phyloP scores from a whole-genome alignment of 2,329 filamentous ascomycete species.

The Exophiala bonariae region DNA sequence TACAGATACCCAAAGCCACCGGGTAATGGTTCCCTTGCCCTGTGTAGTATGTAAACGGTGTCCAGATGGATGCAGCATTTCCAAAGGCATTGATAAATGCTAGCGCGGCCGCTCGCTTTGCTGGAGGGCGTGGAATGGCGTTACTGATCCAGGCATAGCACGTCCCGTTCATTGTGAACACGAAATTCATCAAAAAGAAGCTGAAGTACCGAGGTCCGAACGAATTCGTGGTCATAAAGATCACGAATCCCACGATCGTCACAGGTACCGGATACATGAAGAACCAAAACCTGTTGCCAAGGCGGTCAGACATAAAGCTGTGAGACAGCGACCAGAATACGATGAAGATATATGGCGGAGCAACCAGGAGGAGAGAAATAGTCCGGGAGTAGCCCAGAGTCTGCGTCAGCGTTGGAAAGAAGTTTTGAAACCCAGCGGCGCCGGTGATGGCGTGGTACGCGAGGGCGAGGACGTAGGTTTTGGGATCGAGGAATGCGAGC shows the following conservation, averaged over 20 bases:
- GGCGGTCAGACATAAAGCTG: slow-evolving; percentile 45
- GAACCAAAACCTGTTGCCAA: slow-evolving; percentile 53
- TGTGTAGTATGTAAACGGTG: slow-evolving; percentile 51
- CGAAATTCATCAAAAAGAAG: slow-evolving; percentile 57
- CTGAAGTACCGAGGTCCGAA: slow-evolving; percentile 58
- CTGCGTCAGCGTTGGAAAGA: slow-evolving; percentile 54
- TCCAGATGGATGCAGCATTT: slow-evolving; percentile 55
- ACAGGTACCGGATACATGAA: slow-evolving; percentile 54
- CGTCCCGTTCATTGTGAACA: slow-evolving; percentile 57
- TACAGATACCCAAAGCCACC: slow-evolving; percentile 8
- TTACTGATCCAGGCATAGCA: slow-evolving; percentile 52
- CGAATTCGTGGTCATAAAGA: slow-evolving; percentile 54
- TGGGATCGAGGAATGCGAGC: slow-evolving; percentile 49
- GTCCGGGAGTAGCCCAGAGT: slow-evolving; percentile 47
- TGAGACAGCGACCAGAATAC: slow-evolving; percentile 50
- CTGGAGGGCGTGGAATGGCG: slow-evolving; percentile 52
- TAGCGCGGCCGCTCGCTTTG: slow-evolving; percentile 56
- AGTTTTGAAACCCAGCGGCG: slow-evolving; percentile 56
- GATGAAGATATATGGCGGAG: slow-evolving; percentile 56
- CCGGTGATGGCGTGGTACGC: slow-evolving; percentile 52
- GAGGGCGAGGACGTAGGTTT: slow-evolving; percentile 43
- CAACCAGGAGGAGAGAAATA: slow-evolving; percentile 52
- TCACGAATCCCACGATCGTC: slow-evolving; percentile 51
- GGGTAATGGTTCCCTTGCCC: slow-evolving; percentile 7
- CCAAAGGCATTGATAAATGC: slow-evolving; percentile 58